phyloP scores from a whole-genome alignment of 73 alveolate genomes.

The Paramecium biaurelia region DNA sequence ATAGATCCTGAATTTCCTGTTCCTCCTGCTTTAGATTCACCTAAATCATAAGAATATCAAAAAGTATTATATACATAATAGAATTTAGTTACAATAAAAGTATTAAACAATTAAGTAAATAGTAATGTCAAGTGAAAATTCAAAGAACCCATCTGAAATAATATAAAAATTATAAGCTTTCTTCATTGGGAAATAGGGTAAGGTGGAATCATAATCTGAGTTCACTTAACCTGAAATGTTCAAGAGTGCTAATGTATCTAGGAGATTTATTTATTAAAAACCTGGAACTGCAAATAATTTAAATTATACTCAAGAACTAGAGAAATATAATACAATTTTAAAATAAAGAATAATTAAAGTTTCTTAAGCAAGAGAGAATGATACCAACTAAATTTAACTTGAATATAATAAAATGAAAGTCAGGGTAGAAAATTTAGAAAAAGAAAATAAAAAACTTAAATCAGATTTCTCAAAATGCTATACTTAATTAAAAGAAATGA shows the following conservation, averaged over 20 bases:
- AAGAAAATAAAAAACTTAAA: slow-evolving; percentile 52
- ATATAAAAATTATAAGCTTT: neutral
- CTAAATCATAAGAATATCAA: neutral
- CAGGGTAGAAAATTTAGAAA: slow-evolving; percentile 43
- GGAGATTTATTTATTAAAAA: neutral
- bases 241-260: neutral
- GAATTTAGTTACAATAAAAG: neutral
- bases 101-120: neutral
- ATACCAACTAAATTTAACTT: neutral
- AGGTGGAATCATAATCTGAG: neutral
- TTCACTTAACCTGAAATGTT: neutral
- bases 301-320: slow-evolving; percentile 6
- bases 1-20: neutral
- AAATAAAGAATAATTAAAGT: slow-evolving; percentile 2
- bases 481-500: slow-evolving; percentile 35
- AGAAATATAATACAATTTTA: neutral
- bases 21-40: neutral
- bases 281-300: neutral
- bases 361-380: slow-evolving; percentile 22
- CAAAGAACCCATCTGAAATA: neutral
- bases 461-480: neutral
- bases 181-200: neutral
- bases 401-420: slow-evolving; percentile 41
- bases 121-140: neutral
- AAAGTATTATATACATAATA: neutral